These are phyloP conservation scores for Euphorbia pulcherrima DNA, from an alignment of 345 rosid species.

Conservation along the genomic window DNA sequence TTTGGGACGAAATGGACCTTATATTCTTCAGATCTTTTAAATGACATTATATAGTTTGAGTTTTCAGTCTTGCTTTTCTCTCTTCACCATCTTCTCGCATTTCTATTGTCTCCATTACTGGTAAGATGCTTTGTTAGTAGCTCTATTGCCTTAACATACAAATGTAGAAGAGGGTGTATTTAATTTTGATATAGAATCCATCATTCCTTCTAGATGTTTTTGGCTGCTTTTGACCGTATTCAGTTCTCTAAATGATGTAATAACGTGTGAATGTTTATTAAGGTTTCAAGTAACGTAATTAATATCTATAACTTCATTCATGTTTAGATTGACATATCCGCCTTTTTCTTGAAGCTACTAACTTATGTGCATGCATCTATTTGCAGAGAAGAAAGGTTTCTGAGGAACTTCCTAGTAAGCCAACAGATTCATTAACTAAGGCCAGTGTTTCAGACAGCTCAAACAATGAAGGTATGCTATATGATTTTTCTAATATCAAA, in stretches of 20 bases:
- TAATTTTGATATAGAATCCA: too few relatives aligned
- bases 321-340: neutral
- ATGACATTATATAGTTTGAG: neutral
- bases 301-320: neutral
- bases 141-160: neutral
- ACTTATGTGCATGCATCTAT: conserved; percentile 1
- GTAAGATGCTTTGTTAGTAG: neutral
- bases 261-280: neutral
- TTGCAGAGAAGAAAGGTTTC: conserved; percentile 54
- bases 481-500: neutral
- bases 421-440: conserved; percentile 48
- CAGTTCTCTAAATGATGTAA: neutral
- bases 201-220: neutral
- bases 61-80: neutral
- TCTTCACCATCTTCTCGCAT: neutral
- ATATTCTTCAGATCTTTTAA: neutral
- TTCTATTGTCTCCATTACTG: neutral
- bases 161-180: neutral
- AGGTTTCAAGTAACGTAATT: too few relatives aligned
- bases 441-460: conserved; percentile 17
- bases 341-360: neutral
- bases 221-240: neutral
- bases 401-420: conserved; percentile 40
- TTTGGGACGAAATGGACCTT: neutral
- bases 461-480: conserved; percentile 36